Percentiles rank a stretch among this genome's conserved stretches.
Evolutionary conservation across 768 basidiomycete genomes (phyloP).

Genomic region (Suillus paluster): DNA sequence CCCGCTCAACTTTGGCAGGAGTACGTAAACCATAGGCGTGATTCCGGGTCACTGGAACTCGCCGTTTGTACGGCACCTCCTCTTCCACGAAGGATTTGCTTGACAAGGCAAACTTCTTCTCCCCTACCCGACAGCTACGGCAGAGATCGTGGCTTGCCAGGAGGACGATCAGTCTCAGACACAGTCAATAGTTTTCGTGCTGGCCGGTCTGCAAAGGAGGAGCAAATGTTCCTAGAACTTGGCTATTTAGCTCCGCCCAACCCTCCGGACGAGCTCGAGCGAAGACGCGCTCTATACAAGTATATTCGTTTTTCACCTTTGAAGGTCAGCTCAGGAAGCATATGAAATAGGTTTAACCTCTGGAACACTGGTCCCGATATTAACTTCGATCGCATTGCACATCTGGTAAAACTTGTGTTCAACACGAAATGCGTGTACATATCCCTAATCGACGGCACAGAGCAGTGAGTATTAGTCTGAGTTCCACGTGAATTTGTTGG

Average conservation of each 20-base stretch:
- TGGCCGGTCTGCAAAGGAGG: slow-evolving; percentile 65
- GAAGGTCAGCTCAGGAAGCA: slow-evolving; percentile 8
- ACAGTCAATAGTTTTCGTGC: slow-evolving; percentile 38
- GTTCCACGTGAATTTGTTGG: slow-evolving; percentile 7
- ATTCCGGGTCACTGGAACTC: slow-evolving; percentile 33
- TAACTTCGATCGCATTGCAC: slow-evolving; percentile 94
- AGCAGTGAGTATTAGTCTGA: slow-evolving; percentile 62
- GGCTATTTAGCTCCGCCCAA: slow-evolving; percentile 81
- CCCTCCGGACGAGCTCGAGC: slow-evolving; percentile 83
- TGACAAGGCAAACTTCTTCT: slow-evolving; percentile 67
- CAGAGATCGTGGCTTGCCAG: slow-evolving; percentile 34
- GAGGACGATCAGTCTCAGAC: slow-evolving; percentile 40
- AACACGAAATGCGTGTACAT: slow-evolving; percentile 86
- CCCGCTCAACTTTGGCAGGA: slow-evolving; percentile 31
- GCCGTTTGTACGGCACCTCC: slow-evolving; percentile 48
- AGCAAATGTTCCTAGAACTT: slow-evolving; percentile 63
- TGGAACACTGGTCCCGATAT: slow-evolving; percentile 84
- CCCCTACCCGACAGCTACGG: slow-evolving; percentile 55
- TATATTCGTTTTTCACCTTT: slow-evolving; percentile 35
- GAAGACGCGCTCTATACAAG: slow-evolving; percentile 86
- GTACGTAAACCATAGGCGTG: slow-evolving; percentile 28
- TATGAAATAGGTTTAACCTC: slow-evolving; percentile 73
- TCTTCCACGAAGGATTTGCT: slow-evolving; percentile 52
- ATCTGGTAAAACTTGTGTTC: slow-evolving; percentile 92
- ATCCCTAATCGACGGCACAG: slow-evolving; percentile 80